Evolutionary conservation across 2,329 filamentous ascomycete species (phyloP).

Genomic region (Xylariaceae sp.): DNA sequence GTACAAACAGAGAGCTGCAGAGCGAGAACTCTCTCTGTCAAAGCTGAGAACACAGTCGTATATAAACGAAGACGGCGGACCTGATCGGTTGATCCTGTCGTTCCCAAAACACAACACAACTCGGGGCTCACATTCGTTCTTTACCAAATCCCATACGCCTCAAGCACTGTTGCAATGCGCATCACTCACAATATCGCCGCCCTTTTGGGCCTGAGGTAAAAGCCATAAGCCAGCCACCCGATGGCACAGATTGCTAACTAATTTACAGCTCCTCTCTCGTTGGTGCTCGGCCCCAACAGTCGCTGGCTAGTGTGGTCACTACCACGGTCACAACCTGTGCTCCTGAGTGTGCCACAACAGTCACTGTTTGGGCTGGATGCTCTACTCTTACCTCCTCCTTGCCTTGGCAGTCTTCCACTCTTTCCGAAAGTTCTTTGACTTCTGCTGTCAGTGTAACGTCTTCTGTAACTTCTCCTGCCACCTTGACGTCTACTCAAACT

Average conservation of each 20-base stretch:
- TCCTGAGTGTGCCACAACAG: conserved; percentile 26
- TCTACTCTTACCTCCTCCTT: conserved; percentile 18
- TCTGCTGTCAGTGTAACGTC: conserved; percentile 5
- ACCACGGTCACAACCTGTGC: conserved; percentile 28
- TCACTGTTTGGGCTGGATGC: conserved; percentile 28
- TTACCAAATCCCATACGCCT: conserved; percentile 1
- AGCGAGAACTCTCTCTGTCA: background rate
- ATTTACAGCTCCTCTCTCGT: conserved; percentile 21
- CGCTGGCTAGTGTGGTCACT: conserved; percentile 21
- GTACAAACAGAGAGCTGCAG: conserved; percentile 13
- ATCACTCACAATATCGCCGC: conserved; percentile 21
- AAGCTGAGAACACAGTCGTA: background rate
- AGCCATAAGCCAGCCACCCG: background rate
- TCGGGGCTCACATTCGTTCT: conserved; percentile 27
- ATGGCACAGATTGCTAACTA: conserved; percentile 17
- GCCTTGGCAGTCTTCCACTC: conserved; percentile 13
- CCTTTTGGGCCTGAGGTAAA: conserved; percentile 29
- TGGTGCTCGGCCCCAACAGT: conserved; percentile 21
- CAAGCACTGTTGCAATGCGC: conserved; percentile 23
- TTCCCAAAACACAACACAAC: conserved; percentile 8
- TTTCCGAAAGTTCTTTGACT: conserved; percentile 17
- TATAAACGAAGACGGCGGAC: conserved; percentile 16
- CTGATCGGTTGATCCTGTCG: background rate
- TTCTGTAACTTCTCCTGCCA: conserved; percentile 6
- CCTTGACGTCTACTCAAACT: conserved; percentile 6